These are phyloP conservation scores for Anthracocystis setariae DNA, from an alignment of 1,284 basidiomycete genomes.

Conservation along the genomic window DNA sequence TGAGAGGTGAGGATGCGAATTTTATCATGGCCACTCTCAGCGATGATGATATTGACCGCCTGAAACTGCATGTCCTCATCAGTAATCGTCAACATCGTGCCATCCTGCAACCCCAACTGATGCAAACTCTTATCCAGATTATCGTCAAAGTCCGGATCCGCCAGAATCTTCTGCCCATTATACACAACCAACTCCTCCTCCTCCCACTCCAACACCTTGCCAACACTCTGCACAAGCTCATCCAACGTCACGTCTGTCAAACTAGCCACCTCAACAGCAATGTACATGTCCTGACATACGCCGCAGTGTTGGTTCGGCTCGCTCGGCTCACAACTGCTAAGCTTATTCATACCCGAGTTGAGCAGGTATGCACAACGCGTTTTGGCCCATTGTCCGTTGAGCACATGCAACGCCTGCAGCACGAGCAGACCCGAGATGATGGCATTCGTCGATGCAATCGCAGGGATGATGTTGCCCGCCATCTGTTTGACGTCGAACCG, in stretches of 20 bases:
- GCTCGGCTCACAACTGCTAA: slow-evolving; percentile 12
- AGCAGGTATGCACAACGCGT: slow-evolving; percentile 46
- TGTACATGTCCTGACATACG: slow-evolving; percentile 86
- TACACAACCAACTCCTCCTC: slow-evolving; percentile 70
- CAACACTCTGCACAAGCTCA: slow-evolving; percentile 74
- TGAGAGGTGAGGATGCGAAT: slow-evolving; percentile 14
- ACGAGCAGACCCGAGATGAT: slow-evolving; percentile 94
- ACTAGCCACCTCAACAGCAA: slow-evolving; percentile 71
- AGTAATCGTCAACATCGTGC: slow-evolving; percentile 84
- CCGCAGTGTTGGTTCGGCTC: slow-evolving; percentile 73
- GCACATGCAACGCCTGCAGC: slow-evolving; percentile 85
- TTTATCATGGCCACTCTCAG: background rate
- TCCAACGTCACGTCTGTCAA: slow-evolving; percentile 80
- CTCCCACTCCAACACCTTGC: slow-evolving; percentile 70
- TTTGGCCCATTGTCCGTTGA: slow-evolving; percentile 67
- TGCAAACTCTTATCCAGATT: slow-evolving; percentile 79
- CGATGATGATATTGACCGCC: slow-evolving; percentile 54
- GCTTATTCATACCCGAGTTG: background rate
- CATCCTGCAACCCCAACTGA: slow-evolving; percentile 75
- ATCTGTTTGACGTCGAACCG: slow-evolving; percentile 99
- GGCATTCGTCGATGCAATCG: slow-evolving; percentile 98
- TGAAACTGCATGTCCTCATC: slow-evolving; percentile 76
- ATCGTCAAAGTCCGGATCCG: slow-evolving; percentile 89
- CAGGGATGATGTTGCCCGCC: slow-evolving; percentile 96
- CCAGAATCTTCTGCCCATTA: slow-evolving; percentile 82